These are phyloP conservation scores for Lecanosticta acicola DNA, from an alignment of 2,329 filamentous ascomycete genomes.

Conservation along the genomic window DNA sequence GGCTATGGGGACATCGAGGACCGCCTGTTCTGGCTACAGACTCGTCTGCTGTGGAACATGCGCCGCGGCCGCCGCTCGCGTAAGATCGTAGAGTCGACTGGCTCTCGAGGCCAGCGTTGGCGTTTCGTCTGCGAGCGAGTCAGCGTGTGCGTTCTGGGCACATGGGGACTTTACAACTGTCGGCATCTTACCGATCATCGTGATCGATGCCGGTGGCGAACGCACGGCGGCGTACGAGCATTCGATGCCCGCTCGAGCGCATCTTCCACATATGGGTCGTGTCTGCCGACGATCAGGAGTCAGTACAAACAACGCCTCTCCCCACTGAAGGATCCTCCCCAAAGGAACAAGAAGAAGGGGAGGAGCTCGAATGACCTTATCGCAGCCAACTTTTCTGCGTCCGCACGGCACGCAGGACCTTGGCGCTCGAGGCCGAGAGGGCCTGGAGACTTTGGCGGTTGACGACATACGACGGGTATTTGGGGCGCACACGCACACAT, in stretches of 20 bases:
- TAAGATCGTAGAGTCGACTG: constrained; percentile 17
- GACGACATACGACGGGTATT: constrained; percentile 10
- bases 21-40: too few species aligned
- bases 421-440: constrained; percentile 17
- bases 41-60: not conserved
- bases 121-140: constrained; percentile 16
- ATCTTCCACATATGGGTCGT: constrained; percentile 19
- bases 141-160: too few species aligned
- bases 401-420: constrained; percentile 19
- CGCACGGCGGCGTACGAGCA: constrained; percentile 15
- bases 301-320: too few species aligned
- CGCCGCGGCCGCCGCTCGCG: constrained; percentile 8
- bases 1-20: not conserved
- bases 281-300: too few species aligned
- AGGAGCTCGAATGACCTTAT: constrained; percentile 8
- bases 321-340: too few species aligned
- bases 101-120: constrained; percentile 16
- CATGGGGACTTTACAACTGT: too few species aligned
- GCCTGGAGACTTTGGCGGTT: constrained; percentile 11
- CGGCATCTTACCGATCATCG: constrained; percentile 10
- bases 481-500: too few species aligned
- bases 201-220: constrained; percentile 11
- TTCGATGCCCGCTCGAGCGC: constrained; percentile 13
- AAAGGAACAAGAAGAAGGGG: not conserved
- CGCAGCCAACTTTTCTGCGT: constrained; percentile 18